A percentile compares a stretch with the other conserved stretches of the same genome.
phyloP scores from a whole-genome alignment of 1,284 basidiomycete species.

The Boletellus deceptivus region DNA sequence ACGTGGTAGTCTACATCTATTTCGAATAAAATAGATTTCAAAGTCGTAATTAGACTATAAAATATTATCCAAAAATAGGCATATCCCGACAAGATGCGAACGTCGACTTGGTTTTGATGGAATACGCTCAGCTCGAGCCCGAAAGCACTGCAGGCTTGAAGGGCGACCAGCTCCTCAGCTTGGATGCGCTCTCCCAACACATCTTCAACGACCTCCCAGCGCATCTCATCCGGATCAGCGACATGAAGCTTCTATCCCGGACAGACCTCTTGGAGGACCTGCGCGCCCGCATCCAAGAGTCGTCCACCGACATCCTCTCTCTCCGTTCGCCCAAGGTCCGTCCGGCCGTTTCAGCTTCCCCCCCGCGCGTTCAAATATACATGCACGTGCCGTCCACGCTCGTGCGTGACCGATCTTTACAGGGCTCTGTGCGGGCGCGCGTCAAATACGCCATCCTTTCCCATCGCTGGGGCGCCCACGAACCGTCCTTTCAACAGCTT shows the following conservation, averaged over 20 bases:
- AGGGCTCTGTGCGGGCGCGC: conserved; percentile 5
- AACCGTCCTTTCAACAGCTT: conserved; percentile 14
- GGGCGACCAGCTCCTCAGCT: conserved; percentile 10
- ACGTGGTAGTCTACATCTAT: no score
- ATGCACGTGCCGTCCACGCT: no score
- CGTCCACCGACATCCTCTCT: conserved; percentile 2
- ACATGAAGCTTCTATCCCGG: conserved; percentile 16
- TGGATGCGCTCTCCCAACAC: conserved; percentile 11
- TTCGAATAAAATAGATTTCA: not conserved
- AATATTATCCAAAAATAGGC: no score
- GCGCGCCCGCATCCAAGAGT: conserved; percentile 1
- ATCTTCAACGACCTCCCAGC: conserved; percentile 18
- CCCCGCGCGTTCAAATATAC: no score
- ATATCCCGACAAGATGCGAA: no score
- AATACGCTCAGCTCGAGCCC: not conserved
- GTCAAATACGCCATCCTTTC: conserved; percentile 17
- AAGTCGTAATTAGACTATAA: not conserved
- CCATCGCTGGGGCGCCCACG: conserved; percentile 15
- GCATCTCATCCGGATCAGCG: conserved; percentile 13
- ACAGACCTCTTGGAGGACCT: conserved; percentile 12
- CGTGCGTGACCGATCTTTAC: not conserved
- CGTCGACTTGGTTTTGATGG: no score
- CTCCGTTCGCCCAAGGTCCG: conserved; percentile 10
- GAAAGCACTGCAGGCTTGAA: not conserved
- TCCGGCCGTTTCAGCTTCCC: not conserved